phyloP scores from a whole-genome alignment of 2,329 filamentous ascomycete genomes.

The Didymella keratinophila region DNA sequence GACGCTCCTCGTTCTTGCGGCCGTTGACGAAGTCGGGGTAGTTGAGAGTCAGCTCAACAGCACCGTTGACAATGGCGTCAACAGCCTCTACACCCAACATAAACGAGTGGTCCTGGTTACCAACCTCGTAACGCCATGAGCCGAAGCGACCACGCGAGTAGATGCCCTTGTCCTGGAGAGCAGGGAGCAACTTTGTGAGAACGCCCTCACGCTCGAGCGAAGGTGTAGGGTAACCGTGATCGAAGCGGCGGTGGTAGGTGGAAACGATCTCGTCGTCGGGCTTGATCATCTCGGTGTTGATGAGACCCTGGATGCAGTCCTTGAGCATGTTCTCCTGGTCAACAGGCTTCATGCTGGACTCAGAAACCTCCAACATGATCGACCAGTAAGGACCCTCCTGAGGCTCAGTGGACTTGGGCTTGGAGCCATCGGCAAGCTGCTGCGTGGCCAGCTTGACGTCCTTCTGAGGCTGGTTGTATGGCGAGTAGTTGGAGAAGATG shows the following conservation, averaged over 20 bases:
- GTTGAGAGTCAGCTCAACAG: conserved; percentile 91
- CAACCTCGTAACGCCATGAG: conserved; percentile 96
- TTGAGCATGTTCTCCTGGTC: conserved; percentile 82
- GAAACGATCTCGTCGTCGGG: conserved; percentile 93
- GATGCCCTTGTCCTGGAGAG: conserved; percentile 90
- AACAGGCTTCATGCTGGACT: conserved; percentile 94
- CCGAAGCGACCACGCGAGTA: conserved; percentile 96
- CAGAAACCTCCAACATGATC: conserved; percentile 98
- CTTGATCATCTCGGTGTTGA: conserved; percentile 98
- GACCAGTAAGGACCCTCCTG: conserved; percentile 98
- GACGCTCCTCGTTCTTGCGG: conserved; percentile 71
- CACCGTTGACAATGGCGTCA: conserved; percentile 87
- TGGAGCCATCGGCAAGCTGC: conserved; percentile 84
- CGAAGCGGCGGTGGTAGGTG: conserved; percentile 96
- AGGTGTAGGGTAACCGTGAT: conserved; percentile 97
- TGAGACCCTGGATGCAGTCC: conserved; percentile 92
- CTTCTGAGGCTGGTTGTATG: conserved; percentile 90
- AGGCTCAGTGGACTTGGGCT: conserved; percentile 73
- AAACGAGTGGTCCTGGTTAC: conserved; percentile 97
- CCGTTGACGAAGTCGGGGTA: conserved; percentile 95
- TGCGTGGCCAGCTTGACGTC: conserved; percentile 86
- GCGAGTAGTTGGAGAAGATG: conserved; percentile 99
- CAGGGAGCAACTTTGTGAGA: conserved; percentile 89
- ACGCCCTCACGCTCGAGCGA: conserved; percentile 94
- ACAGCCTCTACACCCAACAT: conserved; percentile 96